Evolutionary conservation across 139 green algal species (phyloP).

Genomic region (Chlamydomonas incerta): DNA sequence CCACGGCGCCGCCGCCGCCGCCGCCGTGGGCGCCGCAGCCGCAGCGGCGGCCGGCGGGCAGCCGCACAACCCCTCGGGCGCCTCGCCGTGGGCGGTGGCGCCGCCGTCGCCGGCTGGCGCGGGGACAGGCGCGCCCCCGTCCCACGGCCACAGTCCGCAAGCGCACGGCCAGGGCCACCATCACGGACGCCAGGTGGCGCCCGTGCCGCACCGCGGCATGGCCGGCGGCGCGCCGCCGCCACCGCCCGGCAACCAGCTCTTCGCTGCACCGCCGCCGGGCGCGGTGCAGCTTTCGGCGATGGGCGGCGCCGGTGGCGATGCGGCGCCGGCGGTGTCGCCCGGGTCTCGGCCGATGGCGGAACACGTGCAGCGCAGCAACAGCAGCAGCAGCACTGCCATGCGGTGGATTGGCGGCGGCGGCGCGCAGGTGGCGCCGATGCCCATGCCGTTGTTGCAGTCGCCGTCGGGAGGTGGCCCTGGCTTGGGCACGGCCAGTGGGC

Average conservation of each 20-base stretch:
- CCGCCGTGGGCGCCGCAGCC: background rate
- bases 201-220: too few species aligned
- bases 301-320: too few species aligned
- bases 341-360: background rate
- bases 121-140: too few species aligned
- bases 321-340: background rate
- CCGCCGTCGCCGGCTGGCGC: too few species aligned
- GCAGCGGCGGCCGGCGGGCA: too few species aligned
- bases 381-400: background rate
- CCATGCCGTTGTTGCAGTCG: background rate
- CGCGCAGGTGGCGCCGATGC: background rate
- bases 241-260: background rate
- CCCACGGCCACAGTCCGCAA: too few species aligned
- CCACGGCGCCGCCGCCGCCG: background rate
- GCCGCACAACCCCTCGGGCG: too few species aligned
- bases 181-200: too few species aligned
- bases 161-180: too few species aligned
- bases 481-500: background rate
- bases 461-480: background rate
- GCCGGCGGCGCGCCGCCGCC: too few species aligned
- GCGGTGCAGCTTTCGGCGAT: background rate
- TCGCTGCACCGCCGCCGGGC: background rate
- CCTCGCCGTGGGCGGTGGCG: too few species aligned
- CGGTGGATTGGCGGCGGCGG: background rate
- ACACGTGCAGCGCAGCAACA: conserved; percentile 7